Conservation (phyloP, 2,329 filamentous ascomycete genomes). For the Xylogone sp. region DNA sequence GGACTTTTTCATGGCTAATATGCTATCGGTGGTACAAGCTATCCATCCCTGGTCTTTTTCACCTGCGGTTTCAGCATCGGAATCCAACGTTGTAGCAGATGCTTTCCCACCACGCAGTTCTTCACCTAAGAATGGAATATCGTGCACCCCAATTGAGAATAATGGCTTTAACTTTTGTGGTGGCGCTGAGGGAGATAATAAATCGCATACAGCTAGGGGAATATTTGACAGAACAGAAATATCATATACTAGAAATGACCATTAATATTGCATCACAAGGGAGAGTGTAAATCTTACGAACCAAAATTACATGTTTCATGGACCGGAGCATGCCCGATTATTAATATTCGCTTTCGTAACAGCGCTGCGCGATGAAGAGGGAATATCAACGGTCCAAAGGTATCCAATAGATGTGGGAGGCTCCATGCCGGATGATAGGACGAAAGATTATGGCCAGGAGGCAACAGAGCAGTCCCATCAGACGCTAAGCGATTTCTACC, state of each 20-base stretch:
- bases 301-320: conserved; percentile 85
- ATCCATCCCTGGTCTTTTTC: conserved; percentile 71
- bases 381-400: conserved; percentile 88
- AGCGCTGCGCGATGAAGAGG: conserved; percentile 85
- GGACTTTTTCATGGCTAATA: conserved; percentile 78
- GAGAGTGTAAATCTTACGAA: conserved; percentile 36
- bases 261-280: conserved; percentile 5
- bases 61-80: conserved; percentile 35
- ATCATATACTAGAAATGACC: conserved; percentile 69
- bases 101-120: conserved; percentile 48
- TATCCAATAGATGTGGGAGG: conserved; percentile 70
- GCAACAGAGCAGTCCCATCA: conserved; percentile 55
- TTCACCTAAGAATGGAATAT: conserved; percentile 74
- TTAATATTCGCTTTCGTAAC: conserved; percentile 80
- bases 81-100: conserved; percentile 26
- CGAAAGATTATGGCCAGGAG: conserved; percentile 63
- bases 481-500: conserved; percentile 56
- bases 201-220: conserved; percentile 66
- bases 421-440: conserved; percentile 84
- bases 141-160: conserved; percentile 92
- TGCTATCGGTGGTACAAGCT: conserved; percentile 92
- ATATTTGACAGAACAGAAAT: conserved; percentile 91
- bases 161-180: conserved; percentile 70
- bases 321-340: conserved; percentile 83
- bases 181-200: conserved; percentile 60